These are phyloP conservation scores for Cotoneaster glaucophyllus DNA, from an alignment of 306 rosid species.

Conservation along the genomic window DNA sequence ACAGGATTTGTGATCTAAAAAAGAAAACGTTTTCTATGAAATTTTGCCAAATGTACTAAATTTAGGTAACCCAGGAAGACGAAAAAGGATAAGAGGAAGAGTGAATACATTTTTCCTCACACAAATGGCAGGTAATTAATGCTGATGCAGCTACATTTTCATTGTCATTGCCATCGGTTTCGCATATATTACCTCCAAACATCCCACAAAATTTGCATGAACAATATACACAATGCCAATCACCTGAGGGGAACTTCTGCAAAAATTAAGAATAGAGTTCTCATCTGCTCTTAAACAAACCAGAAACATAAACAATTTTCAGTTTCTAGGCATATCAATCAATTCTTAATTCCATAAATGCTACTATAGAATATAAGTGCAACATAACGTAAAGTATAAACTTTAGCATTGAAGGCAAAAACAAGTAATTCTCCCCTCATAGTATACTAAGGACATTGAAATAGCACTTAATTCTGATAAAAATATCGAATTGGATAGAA, in stretches of 20 bases:
- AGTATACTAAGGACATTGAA: too few relatives aligned
- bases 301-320: slow-evolving; percentile 6
- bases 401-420: too few relatives aligned
- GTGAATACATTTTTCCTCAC: slow-evolving; percentile 76
- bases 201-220: slow-evolving; percentile 86
- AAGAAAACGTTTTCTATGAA: neutral
- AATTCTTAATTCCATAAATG: too few relatives aligned
- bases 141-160: slow-evolving; percentile 14
- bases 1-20: slow-evolving; percentile 67
- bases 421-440: too few relatives aligned
- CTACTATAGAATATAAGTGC: too few relatives aligned
- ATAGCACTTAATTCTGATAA: too few relatives aligned
- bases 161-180: slow-evolving; percentile 26
- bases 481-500: too few relatives aligned
- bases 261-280: slow-evolving; percentile 14
- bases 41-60: neutral
- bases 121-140: slow-evolving; percentile 52
- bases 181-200: slow-evolving; percentile 31
- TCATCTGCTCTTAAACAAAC: slow-evolving; percentile 8
- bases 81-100: neutral
- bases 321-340: neutral
- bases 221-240: slow-evolving; percentile 88
- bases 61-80: neutral
- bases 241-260: slow-evolving; percentile 92
- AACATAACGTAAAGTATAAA: too few relatives aligned